A percentile compares a stretch with the other conserved stretches of the same genome.
phyloP scores from a whole-genome alignment of 202 grass and related monocot genomes.

The Zizania palustris region DNA sequence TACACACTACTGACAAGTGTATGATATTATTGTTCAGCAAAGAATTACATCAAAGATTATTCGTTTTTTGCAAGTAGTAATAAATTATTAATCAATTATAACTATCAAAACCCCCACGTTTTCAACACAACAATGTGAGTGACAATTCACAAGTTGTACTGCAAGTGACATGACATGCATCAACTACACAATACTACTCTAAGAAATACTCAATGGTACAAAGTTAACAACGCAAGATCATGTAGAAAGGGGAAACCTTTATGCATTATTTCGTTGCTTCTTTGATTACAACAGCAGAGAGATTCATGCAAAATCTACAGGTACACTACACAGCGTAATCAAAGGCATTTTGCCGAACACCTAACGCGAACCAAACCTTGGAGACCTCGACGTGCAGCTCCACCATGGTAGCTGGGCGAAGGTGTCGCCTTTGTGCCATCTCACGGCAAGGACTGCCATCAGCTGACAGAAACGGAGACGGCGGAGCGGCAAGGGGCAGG shows the following conservation, averaged over 20 bases:
- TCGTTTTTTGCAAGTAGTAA: not conserved
- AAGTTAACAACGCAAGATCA: conserved; percentile 1
- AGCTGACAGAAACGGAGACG: conserved; percentile 33
- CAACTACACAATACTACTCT: not conserved
- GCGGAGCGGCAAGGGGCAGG: conserved; percentile 63
- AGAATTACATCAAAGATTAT: conserved; percentile 8
- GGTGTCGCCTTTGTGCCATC: not conserved
- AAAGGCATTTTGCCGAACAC: not conserved
- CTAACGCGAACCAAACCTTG: conserved; percentile 5
- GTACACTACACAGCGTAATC: not conserved
- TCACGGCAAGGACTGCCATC: not conserved
- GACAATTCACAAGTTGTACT: conserved; percentile 3
- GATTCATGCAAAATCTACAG: conserved; percentile 19
- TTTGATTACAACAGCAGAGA: conserved; percentile 44
- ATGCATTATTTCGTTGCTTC: not conserved
- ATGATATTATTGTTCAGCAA: not conserved
- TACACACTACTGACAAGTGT: not conserved
- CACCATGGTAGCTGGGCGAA: not conserved
- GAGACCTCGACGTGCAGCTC: not conserved
- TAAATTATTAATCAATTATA: not conserved
- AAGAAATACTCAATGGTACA: not conserved
- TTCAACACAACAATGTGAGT: not conserved
- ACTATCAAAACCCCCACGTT: not conserved
- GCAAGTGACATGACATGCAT: not conserved
- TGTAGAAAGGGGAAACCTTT: conserved; percentile 5